Evolutionary conservation across 345 rosid species (phyloP), one percentile per base, ranked within the genome.

Genomic region (Microcos paniculata): DNA sequence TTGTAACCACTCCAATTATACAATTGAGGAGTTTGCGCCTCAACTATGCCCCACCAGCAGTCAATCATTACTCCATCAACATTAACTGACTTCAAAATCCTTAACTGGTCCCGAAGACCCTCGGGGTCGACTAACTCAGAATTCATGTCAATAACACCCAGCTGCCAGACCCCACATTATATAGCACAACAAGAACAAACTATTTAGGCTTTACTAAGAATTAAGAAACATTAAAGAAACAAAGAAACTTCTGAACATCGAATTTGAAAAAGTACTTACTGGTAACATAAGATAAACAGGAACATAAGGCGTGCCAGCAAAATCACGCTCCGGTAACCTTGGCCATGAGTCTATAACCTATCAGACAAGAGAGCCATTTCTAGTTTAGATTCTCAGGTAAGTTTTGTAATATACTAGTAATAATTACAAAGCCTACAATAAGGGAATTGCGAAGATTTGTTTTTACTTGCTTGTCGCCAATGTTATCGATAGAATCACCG

Each of bases 31-130:
- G 88, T 82, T 73, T 88, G 87, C 35, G 86, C 82, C 88, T 96
- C 99, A 1, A 93, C 97, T 70, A 96, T 87, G 57, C 98, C 99
- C 99, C 98, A 96, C 99, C 98, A 96, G 82, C 97, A 93, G 61
- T 93, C 95, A 61, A 92, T 84, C 96, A 90, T 90, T 79, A 93
- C 86, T 52, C 98, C 98, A 83, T 93, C 99, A 53, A 92, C 90
- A 79, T 92, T 85, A 45, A 81, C 90, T 1, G 91, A 87, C 84
- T 91, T 96, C 70, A 93, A 77, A 53, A 87, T 84, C 80, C 77
- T 88, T 40, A 93, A 77, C 82, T 88, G 90, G 76, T 92, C 79
- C 80, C 79, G 70, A 42, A 96, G 78, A 81, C 82, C 90, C 59
- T 92, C 89, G 6, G 90, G 87, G 75, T 93, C 95, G 52, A 85